phyloP scores from a whole-genome alignment of 108 stramenopile genomes.

The Nitzschia sp. region DNA sequence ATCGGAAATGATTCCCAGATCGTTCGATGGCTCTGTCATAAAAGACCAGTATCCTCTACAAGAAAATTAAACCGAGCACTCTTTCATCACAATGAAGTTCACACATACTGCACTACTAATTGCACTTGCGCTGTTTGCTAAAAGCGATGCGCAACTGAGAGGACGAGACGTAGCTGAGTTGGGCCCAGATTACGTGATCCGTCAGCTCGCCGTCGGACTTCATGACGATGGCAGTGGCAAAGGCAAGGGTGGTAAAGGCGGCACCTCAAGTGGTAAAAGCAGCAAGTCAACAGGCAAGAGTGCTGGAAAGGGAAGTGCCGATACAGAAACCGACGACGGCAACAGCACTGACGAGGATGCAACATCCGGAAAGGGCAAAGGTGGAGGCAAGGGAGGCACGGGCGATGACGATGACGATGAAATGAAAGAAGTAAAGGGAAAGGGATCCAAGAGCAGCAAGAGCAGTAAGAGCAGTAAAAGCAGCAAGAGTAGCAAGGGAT shows the following conservation, averaged over 20 bases:
- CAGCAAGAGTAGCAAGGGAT: neutral
- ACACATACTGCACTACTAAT: neutral
- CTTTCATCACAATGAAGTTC: neutral
- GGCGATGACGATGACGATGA: neutral
- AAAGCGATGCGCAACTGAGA: neutral
- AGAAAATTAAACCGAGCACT: no score
- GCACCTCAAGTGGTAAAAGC: neutral
- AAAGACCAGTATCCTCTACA: no score
- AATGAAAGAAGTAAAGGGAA: no score
- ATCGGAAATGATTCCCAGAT: neutral
- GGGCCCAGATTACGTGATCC: no score
- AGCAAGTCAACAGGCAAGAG: neutral
- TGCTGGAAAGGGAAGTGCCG: neutral
- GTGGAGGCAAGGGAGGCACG: neutral
- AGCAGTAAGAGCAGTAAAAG: neutral
- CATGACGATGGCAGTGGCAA: neutral
- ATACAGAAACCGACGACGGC: neutral
- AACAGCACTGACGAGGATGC: neutral
- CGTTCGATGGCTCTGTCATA: no score
- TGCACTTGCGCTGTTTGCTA: neutral
- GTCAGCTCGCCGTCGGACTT: no score
- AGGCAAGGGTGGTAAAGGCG: neutral
- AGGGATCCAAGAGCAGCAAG: no score
- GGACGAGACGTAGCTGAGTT: no score
- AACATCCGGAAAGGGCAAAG: neutral